Percentiles rank a stretch among this genome's conserved stretches.
Conservation (phyloP, 139 green algal genomes). For the Ettlia oleoabundans region DNA sequence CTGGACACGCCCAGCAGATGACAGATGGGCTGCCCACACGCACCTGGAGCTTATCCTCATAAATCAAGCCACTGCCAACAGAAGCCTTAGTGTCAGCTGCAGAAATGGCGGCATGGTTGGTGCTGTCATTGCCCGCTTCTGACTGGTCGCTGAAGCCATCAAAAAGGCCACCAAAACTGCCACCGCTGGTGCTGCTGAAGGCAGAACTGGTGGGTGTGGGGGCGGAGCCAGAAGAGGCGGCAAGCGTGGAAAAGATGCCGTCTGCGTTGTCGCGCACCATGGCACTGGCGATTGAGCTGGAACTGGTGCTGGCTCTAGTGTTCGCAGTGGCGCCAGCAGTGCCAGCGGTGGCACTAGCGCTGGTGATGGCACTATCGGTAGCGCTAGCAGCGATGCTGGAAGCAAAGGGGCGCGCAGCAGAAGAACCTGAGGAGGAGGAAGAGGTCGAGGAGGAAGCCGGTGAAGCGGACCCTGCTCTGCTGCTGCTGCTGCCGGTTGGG, state of each 20-base stretch:
- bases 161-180: neutral
- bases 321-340: too few relatives aligned
- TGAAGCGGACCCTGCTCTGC: neutral
- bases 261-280: too few relatives aligned
- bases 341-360: neutral
- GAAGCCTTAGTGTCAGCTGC: neutral
- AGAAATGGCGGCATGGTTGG: neutral
- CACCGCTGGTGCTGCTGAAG: neutral
- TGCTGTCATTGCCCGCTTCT: too few relatives aligned
- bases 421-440: neutral
- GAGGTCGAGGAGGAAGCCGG: neutral
- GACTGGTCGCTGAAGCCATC: too few relatives aligned
- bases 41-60: neutral
- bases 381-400: neutral
- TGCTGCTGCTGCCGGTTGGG: slow-evolving; percentile 1
- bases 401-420: neutral
- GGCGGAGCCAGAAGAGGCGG: neutral
- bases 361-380: too few relatives aligned
- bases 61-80: neutral
- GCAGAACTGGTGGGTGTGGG: neutral
- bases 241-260: too few relatives aligned
- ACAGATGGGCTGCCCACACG: neutral
- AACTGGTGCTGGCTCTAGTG: too few relatives aligned
- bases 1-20: too few relatives aligned
- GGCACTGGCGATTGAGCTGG: too few relatives aligned